These are phyloP conservation scores for Colletotrichum sp. DNA, from an alignment of 2,329 filamentous ascomycete species.

Conservation along the genomic window DNA sequence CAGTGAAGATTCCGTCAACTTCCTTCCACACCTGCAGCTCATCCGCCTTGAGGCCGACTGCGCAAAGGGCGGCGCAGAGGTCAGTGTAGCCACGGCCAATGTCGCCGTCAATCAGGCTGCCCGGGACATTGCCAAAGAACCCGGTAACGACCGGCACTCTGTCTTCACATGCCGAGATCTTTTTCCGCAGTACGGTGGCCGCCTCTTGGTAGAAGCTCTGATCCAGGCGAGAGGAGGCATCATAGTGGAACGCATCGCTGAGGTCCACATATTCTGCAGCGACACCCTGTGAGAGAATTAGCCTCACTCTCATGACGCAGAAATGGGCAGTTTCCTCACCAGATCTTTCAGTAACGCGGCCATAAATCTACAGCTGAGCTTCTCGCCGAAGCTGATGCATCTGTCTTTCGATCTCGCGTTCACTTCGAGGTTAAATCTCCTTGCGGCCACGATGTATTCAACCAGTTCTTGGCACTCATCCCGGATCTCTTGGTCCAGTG, in stretches of 20 bases:
- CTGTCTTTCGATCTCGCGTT: constrained; percentile 82
- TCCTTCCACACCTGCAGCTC: constrained; percentile 99
- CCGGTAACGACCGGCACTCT: constrained; percentile 84
- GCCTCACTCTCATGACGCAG: constrained; percentile 4
- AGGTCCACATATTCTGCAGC: constrained; percentile 91
- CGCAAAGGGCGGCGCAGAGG: constrained; percentile 88
- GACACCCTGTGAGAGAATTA: constrained; percentile 61
- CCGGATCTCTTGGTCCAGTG: constrained; percentile 71
- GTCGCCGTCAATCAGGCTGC: constrained; percentile 84
- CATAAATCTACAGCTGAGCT: constrained; percentile 93
- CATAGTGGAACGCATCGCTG: constrained; percentile 78
- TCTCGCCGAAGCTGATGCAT: constrained; percentile 94
- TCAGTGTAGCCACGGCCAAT: constrained; percentile 97
- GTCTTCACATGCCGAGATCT: constrained; percentile 68
- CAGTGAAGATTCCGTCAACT: constrained; percentile 90
- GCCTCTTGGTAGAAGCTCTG: constrained; percentile 73
- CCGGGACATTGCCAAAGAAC: constrained; percentile 93
- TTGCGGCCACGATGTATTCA: constrained; percentile 71
- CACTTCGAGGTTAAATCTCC: constrained; percentile 74
- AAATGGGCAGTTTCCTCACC: constrained; percentile 36
- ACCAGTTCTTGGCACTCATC: constrained; percentile 81
- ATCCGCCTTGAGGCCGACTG: constrained; percentile 83
- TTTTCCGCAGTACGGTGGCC: constrained; percentile 63
- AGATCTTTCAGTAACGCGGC: constrained; percentile 80
- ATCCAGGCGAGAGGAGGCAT: constrained; percentile 63